Conservation (phyloP, 495 filamentous ascomycete genomes). For the Annulohypoxylon moriforme region DNA sequence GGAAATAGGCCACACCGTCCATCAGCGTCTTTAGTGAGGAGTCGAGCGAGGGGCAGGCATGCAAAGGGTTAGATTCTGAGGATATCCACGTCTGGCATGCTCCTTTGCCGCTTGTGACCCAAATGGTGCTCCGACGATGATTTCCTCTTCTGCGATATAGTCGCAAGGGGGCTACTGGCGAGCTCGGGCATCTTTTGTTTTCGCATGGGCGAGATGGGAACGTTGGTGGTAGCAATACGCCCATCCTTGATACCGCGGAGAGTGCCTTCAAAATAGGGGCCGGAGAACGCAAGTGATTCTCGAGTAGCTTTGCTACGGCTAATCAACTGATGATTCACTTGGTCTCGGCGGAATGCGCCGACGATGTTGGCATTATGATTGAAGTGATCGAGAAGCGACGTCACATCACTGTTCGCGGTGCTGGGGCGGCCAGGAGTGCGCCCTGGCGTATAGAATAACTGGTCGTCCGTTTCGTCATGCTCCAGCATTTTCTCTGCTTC, state of each 20-base stretch:
- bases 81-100: constrained; percentile 56
- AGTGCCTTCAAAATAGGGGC: constrained; percentile 61
- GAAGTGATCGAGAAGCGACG: constrained; percentile 71
- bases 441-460: constrained; percentile 63
- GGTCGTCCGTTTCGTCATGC: constrained; percentile 56
- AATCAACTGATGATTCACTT: constrained; percentile 76
- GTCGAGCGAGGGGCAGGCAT: constrained; percentile 23
- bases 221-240: constrained; percentile 64
- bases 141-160: constrained; percentile 61
- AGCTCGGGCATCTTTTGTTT: constrained; percentile 58
- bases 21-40: constrained; percentile 39
- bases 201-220: constrained; percentile 65
- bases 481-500: constrained; percentile 65
- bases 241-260: constrained; percentile 67
- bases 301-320: constrained; percentile 67
- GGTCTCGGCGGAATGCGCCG: constrained; percentile 82
- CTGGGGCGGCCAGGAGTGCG: constrained; percentile 63
- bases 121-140: constrained; percentile 51
- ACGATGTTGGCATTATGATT: constrained; percentile 71
- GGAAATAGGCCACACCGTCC: constrained; percentile 48
- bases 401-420: constrained; percentile 65
- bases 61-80: constrained; percentile 38
- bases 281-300: constrained; percentile 64
- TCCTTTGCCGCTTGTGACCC: constrained; percentile 63
- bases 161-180: constrained; percentile 54